Evolutionary conservation across 1,284 basidiomycete species (phyloP).

Genomic region (Afroboletus lepidellus): DNA sequence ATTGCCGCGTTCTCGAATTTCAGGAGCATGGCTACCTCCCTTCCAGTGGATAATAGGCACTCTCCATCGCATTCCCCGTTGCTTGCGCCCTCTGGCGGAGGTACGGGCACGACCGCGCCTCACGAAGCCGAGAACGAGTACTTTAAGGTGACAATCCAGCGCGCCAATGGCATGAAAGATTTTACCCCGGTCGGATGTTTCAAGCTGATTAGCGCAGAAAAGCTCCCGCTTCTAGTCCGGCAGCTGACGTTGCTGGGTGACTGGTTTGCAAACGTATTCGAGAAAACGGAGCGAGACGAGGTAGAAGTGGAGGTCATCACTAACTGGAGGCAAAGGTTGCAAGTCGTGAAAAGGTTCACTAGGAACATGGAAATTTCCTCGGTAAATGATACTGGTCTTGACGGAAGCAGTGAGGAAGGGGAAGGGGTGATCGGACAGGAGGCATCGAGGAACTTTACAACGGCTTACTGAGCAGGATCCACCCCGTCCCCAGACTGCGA

Average conservation of each 20-base stretch:
- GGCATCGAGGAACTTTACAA: conserved; percentile 51
- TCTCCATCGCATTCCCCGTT: conserved; percentile 25
- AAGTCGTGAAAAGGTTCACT: conserved; percentile 70
- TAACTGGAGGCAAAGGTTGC: conserved; percentile 82
- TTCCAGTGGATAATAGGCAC: conserved; percentile 14
- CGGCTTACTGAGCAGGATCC: conserved; percentile 26
- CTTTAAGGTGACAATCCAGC: conserved; percentile 88
- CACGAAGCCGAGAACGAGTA: conserved; percentile 81
- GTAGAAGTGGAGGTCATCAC: conserved; percentile 77
- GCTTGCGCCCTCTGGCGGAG: conserved; percentile 11
- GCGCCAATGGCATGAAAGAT: conserved; percentile 83
- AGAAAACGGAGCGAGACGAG: conserved; percentile 71
- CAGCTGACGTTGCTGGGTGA: conserved; percentile 85
- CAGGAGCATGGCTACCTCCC: conserved; percentile 11
- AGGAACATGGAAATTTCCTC: conserved; percentile 32
- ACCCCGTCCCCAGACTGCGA: not conserved
- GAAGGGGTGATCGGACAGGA: conserved; percentile 49
- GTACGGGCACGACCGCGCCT: conserved; percentile 5
- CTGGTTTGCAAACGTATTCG: conserved; percentile 85
- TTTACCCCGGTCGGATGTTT: conserved; percentile 89
- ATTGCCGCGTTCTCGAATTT: conserved; percentile 76
- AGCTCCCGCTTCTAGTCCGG: conserved; percentile 79
- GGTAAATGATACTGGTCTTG: not conserved
- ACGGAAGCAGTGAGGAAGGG: conserved; percentile 19
- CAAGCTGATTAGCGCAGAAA: conserved; percentile 87